Base-by-base conservation (phyloP, 129 eudicot genomes). In the Ambrosia artemisiifolia region DNA sequence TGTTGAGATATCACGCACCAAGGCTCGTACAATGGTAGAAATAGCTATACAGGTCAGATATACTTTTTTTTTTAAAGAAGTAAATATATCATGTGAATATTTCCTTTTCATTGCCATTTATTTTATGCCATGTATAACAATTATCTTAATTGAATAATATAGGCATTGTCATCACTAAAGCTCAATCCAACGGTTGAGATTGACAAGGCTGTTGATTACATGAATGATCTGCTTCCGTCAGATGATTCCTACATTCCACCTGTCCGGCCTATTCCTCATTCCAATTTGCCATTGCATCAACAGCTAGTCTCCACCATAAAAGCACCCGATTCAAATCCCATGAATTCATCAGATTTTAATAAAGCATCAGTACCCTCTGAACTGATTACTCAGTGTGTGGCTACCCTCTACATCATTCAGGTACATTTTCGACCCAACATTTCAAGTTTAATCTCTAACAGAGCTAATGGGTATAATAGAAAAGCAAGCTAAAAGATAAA, bases 371-470 rank as follows among this genome's bases (percentile, higher is more conserved):
- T 84, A 14, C 96, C 96, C 33, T 87, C 87, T 47, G 92, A 93
- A 75, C 86, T 89, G 13, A 93, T 93, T 51, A 70, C 90, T 40
- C 83, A 84, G 54, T 89, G 98, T 61, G 96, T 93, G 33, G 92
- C 98, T 59, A 87, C 95, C 33, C 76, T 93, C 55, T 91, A 85
- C 74, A 81, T 87, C 87, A 87, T 89, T 77, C 96, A 89, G 89
- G 96, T 89, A 20, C 20, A 20, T n/a, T 57, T n/a, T 47, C n/a
- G 24, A 46, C 8, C 59, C 14, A 5, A 13, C 43, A 3, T 42
- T 42, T 14, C 42, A 13, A 32, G 2, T 13, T 32, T 60, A 6
- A 28, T 51, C 18, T 55, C 35, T 56, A 56, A 56, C 2, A 30
- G 6, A 60, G 38, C 63, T 10, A 57, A 57, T 9, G 17, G 17